A percentile compares a stretch with the other conserved stretches of the same genome.
phyloP scores from a whole-genome alignment of 2,329 filamentous ascomycete species.

The Fusarium nelsonii region DNA sequence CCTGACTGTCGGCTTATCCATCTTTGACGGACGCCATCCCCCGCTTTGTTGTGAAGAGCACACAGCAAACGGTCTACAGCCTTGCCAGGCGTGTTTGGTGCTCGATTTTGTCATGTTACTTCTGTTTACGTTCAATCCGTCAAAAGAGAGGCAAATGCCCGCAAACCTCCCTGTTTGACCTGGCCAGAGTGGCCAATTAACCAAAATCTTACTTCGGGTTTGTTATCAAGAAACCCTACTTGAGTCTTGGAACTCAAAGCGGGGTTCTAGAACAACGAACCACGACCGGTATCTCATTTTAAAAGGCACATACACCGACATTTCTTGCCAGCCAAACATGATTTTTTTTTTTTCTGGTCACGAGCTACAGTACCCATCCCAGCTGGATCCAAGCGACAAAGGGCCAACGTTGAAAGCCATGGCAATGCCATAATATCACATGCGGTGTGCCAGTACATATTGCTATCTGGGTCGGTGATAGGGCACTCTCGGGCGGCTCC shows the following conservation, averaged over 20 bases:
- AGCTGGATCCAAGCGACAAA: slow-evolving; percentile 24
- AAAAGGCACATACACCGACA: slow-evolving; percentile 48
- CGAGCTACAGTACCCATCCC: slow-evolving; percentile 29
- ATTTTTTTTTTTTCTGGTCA: slow-evolving; percentile 37
- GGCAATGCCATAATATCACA: slow-evolving; percentile 41
- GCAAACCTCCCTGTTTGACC: slow-evolving; percentile 1
- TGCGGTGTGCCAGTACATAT: slow-evolving; percentile 35
- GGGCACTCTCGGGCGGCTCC: slow-evolving; percentile 27
- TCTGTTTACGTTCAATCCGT: neutral
- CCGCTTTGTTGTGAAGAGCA: slow-evolving; percentile 43
- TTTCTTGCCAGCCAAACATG: slow-evolving; percentile 42
- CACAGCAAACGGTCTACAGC: slow-evolving; percentile 44
- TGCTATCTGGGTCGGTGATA: slow-evolving; percentile 18
- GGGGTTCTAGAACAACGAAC: slow-evolving; percentile 36
- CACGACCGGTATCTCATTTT: slow-evolving; percentile 18
- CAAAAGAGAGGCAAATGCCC: neutral
- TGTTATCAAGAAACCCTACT: slow-evolving; percentile 7
- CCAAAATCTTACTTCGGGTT: slow-evolving; percentile 25
- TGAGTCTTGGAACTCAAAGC: slow-evolving; percentile 26
- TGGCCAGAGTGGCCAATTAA: slow-evolving; percentile 5
- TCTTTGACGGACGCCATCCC: slow-evolving; percentile 38
- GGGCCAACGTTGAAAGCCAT: slow-evolving; percentile 28
- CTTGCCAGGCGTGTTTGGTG: slow-evolving; percentile 40
- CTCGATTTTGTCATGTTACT: slow-evolving; percentile 15
- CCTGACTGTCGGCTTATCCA: slow-evolving; percentile 27